Base-by-base conservation (phyloP, 768 basidiomycete genomes). In the Macrolepiota fuliginosa region DNA sequence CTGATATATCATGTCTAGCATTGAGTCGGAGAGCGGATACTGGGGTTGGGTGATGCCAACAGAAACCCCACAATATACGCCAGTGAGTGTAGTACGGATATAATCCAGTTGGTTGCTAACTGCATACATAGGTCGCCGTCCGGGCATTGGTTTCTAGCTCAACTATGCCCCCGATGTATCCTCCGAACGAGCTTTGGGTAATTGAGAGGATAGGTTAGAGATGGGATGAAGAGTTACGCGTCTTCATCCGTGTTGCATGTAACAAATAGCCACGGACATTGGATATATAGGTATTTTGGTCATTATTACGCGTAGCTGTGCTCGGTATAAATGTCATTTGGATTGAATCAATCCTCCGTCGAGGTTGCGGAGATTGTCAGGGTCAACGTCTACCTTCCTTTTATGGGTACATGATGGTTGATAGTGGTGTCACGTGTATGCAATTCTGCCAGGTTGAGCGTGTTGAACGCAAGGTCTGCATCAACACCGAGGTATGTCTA, bases 11-110 rank as follows among this genome's bases (percentile, higher is more conserved):
- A 2, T n/a, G 24, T 19, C 12, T 17, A 61, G 60, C 11, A 61
- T 61, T 37, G 60, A 55, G 24, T 54, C 60, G 35, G 53, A 47
- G 54, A 47, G 55, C 32, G 60, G 60, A 24, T 61, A 61, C 49
- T 61, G 60, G 60, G 60, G 60, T 0, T 61, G 60, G 60, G 53
- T 39, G 7, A 55, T 61, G 60, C 60, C 60, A 1, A 47, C 60
- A n/a, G 54, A 54, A n/a, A 17, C 37, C 5, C 60, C 60, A 12
- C 54, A 49, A 22, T 61, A 61, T 4, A 61, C 60, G 2, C 53
- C 29, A 4, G 59, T 54, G 25, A 53, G 59, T 45, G 42, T 22
- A 19, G 17, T 45, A 45, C 5, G 17, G 7, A 45, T 9, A 10
- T 10, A 27, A 11, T 17, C 49, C 7, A 19, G 40, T 9, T 17